These are phyloP conservation scores for Geoglossum cookeanum DNA, from an alignment of 2,329 filamentous ascomycete genomes.

Conservation along the genomic window DNA sequence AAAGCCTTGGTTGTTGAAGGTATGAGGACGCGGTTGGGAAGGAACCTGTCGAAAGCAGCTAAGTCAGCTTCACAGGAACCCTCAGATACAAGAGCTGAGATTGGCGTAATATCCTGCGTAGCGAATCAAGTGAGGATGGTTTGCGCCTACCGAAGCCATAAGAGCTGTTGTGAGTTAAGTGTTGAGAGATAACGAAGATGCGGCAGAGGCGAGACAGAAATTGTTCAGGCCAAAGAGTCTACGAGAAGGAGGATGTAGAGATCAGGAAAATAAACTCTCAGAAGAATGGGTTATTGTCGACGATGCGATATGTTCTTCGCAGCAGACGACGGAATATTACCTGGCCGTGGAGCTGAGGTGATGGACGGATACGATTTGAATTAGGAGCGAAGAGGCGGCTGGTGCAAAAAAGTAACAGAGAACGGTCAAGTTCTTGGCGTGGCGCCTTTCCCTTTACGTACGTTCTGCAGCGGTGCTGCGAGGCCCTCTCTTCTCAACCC, in stretches of 20 bases:
- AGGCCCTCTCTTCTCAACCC: too few relatives aligned
- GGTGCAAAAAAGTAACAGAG: neutral
- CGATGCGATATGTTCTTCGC: neutral
- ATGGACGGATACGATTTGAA: neutral
- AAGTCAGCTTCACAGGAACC: neutral
- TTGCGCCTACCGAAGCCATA: constrained; percentile 6
- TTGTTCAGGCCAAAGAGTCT: neutral
- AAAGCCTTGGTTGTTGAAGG: constrained; percentile 5
- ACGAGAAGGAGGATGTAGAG: neutral
- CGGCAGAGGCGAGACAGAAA: neutral
- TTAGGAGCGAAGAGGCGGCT: constrained; percentile 1
- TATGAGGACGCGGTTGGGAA: constrained; percentile 4
- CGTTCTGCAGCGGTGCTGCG: too few relatives aligned
- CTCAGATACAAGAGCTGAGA: neutral
- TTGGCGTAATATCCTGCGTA: neutral
- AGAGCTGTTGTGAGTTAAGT: neutral
- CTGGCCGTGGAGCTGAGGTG: neutral
- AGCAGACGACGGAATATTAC: neutral
- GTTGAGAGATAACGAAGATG: constrained; percentile 1
- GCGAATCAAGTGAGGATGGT: neutral
- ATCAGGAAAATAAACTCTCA: neutral
- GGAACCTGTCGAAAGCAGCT: neutral
- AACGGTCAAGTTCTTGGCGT: neutral
- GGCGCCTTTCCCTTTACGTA: neutral
- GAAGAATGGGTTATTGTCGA: neutral